Base-by-base conservation (phyloP, 352 stramenopile species). In the Pythium aristosporum region DNA sequence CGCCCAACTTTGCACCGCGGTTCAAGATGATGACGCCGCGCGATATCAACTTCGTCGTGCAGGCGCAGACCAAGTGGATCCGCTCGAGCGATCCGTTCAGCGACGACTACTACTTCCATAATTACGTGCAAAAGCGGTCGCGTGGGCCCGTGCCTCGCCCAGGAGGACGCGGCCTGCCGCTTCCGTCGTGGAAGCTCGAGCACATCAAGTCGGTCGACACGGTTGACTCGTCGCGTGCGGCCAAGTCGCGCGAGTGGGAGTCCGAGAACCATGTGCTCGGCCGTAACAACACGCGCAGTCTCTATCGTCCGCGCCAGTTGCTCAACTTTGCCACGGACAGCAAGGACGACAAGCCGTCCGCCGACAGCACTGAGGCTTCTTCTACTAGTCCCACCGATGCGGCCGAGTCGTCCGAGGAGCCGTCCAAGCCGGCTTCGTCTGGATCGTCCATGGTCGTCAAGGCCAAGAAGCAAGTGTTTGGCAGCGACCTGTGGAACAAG, bases 71-170 rank as follows among this genome's bases (percentile, higher is more conserved):
- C 79, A 95, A 95, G 77, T 82, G 86, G 74, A 75, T 95, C 30
- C 84, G 85, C 23, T 86, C 75, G n/a, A 92, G 84, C 60, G 86
- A 95, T 50, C 86, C 86, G 51, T 95, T 93, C 69, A 95, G 84
- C 65, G 86, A 95, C 63, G 86, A 95, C 69, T 93, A 95, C 63
- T 95, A 93, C 57, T 95, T 91, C 61, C 81, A 93, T 70, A 93
- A 93, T 62, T 90, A 82, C 43, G 72, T 85, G 70, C 80, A 91
- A 71, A 95, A 95, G 71, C 80, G 84, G 15, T 70, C 75, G 39
- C 80, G 82, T 15, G 73, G 55, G 15, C 63, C 68, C 0, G 64
- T 63, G 13, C 55, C 69, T 28, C 76, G 76, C 20, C 63, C 74
- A 28, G 52, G 84, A 1, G 65, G 60, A 2, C 65, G 59, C 10